Percentiles rank a stretch among this genome's conserved stretches.
Conservation (phyloP, 2,329 filamentous ascomycete species). For the Scytalidium lignicola region DNA sequence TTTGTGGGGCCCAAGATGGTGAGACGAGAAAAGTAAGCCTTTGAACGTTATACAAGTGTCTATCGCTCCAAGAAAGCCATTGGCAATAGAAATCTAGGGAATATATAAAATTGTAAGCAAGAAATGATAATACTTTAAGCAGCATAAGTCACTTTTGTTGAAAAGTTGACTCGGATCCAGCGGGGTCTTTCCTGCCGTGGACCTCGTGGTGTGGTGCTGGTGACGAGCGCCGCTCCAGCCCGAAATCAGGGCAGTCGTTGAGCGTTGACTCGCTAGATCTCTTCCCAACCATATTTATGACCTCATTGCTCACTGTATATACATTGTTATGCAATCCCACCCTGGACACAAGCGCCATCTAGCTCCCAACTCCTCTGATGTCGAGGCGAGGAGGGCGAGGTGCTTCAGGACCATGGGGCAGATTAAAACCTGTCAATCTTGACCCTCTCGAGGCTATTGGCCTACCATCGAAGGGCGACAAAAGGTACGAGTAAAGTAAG, state of each 20-base stretch:
- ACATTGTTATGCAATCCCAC: neutral
- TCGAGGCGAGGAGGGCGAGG: constrained; percentile 28
- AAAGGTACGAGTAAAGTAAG: constrained; percentile 49
- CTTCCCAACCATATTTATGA: neutral
- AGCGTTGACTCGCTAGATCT: too few species aligned
- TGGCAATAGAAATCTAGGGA: too few species aligned
- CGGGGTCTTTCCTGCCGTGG: neutral
- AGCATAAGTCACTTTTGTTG: too few species aligned
- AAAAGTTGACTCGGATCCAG: neutral
- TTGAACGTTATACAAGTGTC: too few species aligned
- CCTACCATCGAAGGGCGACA: constrained; percentile 87
- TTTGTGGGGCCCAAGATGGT: neutral
- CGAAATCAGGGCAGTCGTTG: too few species aligned
- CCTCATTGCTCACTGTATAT: too few species aligned
- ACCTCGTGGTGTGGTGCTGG: too few species aligned
- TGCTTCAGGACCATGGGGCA: constrained; percentile 56
- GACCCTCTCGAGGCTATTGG: constrained; percentile 80
- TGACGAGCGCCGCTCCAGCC: too few species aligned
- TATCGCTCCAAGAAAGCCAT: too few species aligned
- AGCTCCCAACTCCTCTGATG: constrained; percentile 13
- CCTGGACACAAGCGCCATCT: constrained; percentile 2
- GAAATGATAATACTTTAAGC: too few species aligned
- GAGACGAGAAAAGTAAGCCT: neutral
- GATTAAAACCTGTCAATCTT: constrained; percentile 66
- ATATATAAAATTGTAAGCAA: too few species aligned